Conservation (phyloP, 257 asterid genomes). For the Fraxinus excelsior region DNA sequence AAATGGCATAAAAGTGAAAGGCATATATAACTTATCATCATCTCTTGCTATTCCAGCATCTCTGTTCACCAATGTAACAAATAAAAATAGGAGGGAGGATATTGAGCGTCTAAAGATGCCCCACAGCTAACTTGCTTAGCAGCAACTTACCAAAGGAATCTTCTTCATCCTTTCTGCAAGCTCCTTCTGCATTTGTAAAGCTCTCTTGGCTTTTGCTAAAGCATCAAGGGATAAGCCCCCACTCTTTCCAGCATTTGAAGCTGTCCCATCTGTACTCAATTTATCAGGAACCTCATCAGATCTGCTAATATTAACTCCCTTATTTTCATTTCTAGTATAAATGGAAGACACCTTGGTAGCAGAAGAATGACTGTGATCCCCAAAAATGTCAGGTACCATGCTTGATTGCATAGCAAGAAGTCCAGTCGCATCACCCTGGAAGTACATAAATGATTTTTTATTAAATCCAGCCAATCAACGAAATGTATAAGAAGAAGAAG, state of each 20-base stretch:
- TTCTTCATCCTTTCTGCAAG: constrained; percentile 73
- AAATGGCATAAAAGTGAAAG: constrained; percentile 8
- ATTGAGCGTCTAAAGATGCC: background rate
- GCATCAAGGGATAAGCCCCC: constrained; percentile 80
- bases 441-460: constrained; percentile 11
- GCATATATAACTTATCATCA: background rate
- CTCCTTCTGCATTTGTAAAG: constrained; percentile 82
- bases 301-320: constrained; percentile 96
- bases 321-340: constrained; percentile 95
- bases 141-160: constrained; percentile 65
- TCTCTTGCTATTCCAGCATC: constrained; percentile 8
- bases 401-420: constrained; percentile 39
- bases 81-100: background rate
- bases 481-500: background rate
- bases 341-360: constrained; percentile 92
- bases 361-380: constrained; percentile 51
- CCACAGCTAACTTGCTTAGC: background rate
- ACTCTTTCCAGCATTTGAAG: constrained; percentile 71
- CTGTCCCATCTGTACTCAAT: constrained; percentile 96
- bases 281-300: constrained; percentile 99
- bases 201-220: constrained; percentile 82
- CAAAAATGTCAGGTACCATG: constrained; percentile 39
- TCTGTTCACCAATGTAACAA: constrained; percentile 4
- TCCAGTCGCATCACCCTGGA: constrained; percentile 69
- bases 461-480: constrained; percentile 7